phyloP scores from a whole-genome alignment of 176 grass and related monocot species.

The Urochloa ruziziensis region DNA sequence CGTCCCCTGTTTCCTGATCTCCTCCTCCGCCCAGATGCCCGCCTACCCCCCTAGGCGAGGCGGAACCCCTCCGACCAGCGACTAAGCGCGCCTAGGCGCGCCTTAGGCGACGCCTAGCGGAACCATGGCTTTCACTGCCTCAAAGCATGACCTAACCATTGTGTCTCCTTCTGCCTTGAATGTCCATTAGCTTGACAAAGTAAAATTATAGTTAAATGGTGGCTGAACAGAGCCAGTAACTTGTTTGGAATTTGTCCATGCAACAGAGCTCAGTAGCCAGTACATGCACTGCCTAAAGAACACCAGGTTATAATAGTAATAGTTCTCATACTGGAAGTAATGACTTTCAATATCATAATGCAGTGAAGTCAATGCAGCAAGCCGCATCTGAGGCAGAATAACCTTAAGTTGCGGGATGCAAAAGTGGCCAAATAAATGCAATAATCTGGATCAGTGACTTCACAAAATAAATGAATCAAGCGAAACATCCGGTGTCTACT shows the following conservation, averaged over 20 bases:
- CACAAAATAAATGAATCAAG: neutral
- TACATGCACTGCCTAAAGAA: neutral
- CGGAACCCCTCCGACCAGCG: too few relatives aligned
- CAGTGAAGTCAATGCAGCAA: neutral
- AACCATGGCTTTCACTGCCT: neutral
- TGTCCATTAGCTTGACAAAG: constrained; percentile 16
- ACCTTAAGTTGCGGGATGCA: neutral
- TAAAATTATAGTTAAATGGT: neutral
- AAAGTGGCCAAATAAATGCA: neutral
- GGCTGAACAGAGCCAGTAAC: neutral
- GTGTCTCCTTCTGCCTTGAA: neutral
- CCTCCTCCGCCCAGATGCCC: too few relatives aligned
- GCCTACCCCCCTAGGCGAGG: too few relatives aligned
- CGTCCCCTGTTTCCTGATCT: too few relatives aligned
- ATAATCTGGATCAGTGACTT: neutral
- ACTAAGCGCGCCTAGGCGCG: too few relatives aligned
- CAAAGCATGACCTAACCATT: neutral
- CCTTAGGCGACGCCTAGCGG: too few relatives aligned
- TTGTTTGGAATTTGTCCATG: neutral
- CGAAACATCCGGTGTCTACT: neutral
- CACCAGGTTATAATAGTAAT: neutral
- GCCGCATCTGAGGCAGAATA: neutral
- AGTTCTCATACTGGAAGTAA: neutral
- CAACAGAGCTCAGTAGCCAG: neutral
- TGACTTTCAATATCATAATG: neutral